Evolutionary conservation across 805 yeast genomes (phyloP).

Genomic region (Grigorovia transvaalensis): DNA sequence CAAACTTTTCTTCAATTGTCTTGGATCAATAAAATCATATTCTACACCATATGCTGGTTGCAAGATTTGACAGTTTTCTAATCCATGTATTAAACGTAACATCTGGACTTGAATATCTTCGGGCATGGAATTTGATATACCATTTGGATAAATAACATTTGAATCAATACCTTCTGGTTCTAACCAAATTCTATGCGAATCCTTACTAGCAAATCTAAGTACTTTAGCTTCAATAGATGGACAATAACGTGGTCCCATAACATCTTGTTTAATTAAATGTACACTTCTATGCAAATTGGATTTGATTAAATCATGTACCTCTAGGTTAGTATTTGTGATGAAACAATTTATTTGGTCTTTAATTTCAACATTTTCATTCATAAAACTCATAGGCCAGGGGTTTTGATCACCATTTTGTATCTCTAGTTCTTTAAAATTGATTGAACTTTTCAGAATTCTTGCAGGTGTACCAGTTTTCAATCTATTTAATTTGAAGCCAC

Average conservation of each 20-base stretch:
- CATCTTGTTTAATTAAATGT: slow-evolving; percentile 78
- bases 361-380: slow-evolving; percentile 60
- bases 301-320: slow-evolving; percentile 58
- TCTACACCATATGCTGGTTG: slow-evolving; percentile 99
- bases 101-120: slow-evolving; percentile 75
- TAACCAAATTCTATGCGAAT: slow-evolving; percentile 77
- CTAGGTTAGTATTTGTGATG: slow-evolving; percentile 67
- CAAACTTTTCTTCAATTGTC: slow-evolving; percentile 65
- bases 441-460: slow-evolving; percentile 60
- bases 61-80: slow-evolving; percentile 75
- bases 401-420: slow-evolving; percentile 73
- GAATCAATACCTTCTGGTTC: slow-evolving; percentile 93
- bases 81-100: slow-evolving; percentile 72
- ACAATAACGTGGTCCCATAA: slow-evolving; percentile 94
- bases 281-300: slow-evolving; percentile 70
- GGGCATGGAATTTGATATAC: slow-evolving; percentile 94
- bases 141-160: slow-evolving; percentile 89
- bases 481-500: slow-evolving; percentile 79
- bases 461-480: slow-evolving; percentile 98
- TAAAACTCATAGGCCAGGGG: slow-evolving; percentile 81
- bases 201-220: slow-evolving; percentile 65
- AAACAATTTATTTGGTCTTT: slow-evolving; percentile 57
- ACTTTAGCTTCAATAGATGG: slow-evolving; percentile 92
- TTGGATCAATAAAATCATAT: slow-evolving; percentile 91
- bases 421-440: slow-evolving; percentile 53